Conservation (phyloP, 83 land plant genomes). For the Thuja plicata region DNA sequence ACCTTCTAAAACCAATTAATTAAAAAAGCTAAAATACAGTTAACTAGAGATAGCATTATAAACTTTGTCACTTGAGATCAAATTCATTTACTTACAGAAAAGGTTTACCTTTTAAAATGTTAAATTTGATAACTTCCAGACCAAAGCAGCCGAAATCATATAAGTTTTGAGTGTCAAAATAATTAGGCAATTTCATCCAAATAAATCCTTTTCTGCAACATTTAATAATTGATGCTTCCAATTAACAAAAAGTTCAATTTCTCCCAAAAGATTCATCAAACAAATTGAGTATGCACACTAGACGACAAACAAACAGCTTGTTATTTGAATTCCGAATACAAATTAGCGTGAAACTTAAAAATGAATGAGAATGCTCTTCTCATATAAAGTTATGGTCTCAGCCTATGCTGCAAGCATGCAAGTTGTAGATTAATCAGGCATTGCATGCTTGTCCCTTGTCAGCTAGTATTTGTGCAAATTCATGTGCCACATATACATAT, state of each 20-base stretch:
- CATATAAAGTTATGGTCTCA: neutral
- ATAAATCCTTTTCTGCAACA: neutral
- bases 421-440: neutral
- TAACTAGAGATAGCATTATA: neutral
- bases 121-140: neutral
- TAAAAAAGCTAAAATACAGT: neutral
- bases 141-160: neutral
- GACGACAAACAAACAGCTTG: neutral
- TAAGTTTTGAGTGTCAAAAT: neutral
- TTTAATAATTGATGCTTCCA: neutral
- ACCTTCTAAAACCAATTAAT: neutral
- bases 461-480: neutral
- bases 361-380: neutral
- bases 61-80: neutral
- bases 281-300: neutral
- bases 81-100: neutral
- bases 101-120: neutral
- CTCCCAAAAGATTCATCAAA: neutral
- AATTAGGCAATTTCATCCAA: neutral
- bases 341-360: neutral
- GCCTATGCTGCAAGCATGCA: neutral
- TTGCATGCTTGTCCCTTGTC: neutral
- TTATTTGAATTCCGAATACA: neutral
- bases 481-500: neutral
- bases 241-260: neutral